These are phyloP conservation scores for Thymus mandschuricus DNA, from an alignment of 257 asterid genomes.

Conservation along the genomic window DNA sequence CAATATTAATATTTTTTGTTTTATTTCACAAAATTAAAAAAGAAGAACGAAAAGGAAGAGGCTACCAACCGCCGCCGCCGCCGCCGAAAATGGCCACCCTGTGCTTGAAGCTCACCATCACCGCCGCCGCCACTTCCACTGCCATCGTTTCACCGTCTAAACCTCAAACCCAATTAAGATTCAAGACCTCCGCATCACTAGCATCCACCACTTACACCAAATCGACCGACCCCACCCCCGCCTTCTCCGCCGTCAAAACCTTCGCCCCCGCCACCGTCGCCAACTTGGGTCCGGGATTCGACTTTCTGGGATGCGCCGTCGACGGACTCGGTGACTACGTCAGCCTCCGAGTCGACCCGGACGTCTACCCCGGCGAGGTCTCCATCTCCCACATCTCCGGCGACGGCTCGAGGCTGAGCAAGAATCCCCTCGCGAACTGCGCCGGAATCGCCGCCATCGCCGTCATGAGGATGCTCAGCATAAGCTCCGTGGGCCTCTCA, in stretches of 20 bases:
- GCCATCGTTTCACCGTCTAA: not conserved
- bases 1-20: too few relatives aligned
- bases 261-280: slow-evolving; percentile 91
- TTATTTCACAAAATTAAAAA: too few relatives aligned
- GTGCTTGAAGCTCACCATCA: not conserved
- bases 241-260: slow-evolving; percentile 48
- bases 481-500: slow-evolving; percentile 75
- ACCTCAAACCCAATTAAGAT: slow-evolving; percentile 25
- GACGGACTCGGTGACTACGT: slow-evolving; percentile 82
- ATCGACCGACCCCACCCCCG: too few relatives aligned
- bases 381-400: slow-evolving; percentile 74
- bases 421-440: slow-evolving; percentile 75
- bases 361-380: slow-evolving; percentile 65
- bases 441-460: slow-evolving; percentile 86
- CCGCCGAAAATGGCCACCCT: too few relatives aligned
- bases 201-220: not conserved
- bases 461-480: slow-evolving; percentile 73
- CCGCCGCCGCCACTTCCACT: not conserved
- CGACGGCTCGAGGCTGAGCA: slow-evolving; percentile 64
- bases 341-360: slow-evolving; percentile 59
- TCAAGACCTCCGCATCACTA: slow-evolving; percentile 33
- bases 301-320: slow-evolving; percentile 88
- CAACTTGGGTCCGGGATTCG: slow-evolving; percentile 89
- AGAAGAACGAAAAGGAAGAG: too few relatives aligned
- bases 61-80: too few relatives aligned